phyloP scores from a whole-genome alignment of 2,329 filamentous ascomycete species.

The Cercospora canescens region DNA sequence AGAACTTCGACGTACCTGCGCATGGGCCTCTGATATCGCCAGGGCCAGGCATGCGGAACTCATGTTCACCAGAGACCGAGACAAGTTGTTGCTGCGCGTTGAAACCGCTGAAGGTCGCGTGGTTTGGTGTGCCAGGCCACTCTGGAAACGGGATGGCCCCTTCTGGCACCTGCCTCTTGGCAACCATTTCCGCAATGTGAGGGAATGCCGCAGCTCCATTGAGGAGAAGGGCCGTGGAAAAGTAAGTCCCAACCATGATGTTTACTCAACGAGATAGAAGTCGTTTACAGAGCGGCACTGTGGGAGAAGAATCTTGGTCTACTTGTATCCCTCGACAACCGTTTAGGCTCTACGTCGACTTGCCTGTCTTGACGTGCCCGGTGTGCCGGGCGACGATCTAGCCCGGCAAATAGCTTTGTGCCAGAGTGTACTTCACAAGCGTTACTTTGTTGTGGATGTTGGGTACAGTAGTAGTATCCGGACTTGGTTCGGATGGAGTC shows the following conservation, averaged over 20 bases:
- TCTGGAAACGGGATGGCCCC: conserved; percentile 25
- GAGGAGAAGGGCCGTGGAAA: conserved; percentile 19
- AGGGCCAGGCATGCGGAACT: conserved; percentile 21
- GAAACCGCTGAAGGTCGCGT: conserved; percentile 28
- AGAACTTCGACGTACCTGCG: conserved; percentile 11
- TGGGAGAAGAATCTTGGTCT: neutral
- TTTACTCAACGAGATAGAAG: neutral
- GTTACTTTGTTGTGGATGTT: neutral
- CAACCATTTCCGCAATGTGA: conserved; percentile 27
- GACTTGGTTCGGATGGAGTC: neutral
- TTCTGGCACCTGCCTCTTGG: conserved; percentile 16
- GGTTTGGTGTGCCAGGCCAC: conserved; percentile 23
- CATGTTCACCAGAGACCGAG: conserved; percentile 29
- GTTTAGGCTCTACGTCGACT: neutral
- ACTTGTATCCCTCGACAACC: neutral
- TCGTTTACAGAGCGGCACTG: neutral
- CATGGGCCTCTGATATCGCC: conserved; percentile 32
- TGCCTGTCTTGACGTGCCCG: neutral
- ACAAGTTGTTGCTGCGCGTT: conserved; percentile 31
- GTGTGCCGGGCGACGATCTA: neutral
- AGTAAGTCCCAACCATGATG: conserved; percentile 6
- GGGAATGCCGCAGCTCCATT: conserved; percentile 25
- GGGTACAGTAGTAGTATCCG: conserved; percentile 1
- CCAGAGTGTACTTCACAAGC: neutral
- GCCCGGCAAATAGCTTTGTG: neutral